These are phyloP conservation scores for Eremothecium cymbalariae DNA, from an alignment of 1,139 yeast genomes.

Conservation along the genomic window DNA sequence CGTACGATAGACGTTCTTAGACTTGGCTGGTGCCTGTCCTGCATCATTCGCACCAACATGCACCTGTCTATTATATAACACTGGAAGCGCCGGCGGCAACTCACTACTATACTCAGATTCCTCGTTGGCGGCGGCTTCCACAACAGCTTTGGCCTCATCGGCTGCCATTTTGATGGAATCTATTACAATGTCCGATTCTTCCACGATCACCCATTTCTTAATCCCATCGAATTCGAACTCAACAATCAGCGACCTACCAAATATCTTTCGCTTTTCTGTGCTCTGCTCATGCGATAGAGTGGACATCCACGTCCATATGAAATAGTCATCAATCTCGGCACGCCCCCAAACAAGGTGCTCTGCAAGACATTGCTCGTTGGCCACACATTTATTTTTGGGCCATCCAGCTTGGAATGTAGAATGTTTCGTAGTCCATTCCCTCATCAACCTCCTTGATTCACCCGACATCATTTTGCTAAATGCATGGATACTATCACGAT, in stretches of 20 bases:
- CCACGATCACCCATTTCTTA: conserved; percentile 75
- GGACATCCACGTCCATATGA: conserved; percentile 87
- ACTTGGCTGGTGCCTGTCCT: too few relatives aligned
- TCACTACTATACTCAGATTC: too few relatives aligned
- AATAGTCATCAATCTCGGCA: conserved; percentile 75
- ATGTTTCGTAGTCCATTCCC: conserved; percentile 46
- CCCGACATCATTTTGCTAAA: conserved; percentile 60
- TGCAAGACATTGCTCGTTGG: conserved; percentile 10
- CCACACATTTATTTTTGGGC: conserved; percentile 23
- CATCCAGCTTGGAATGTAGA: conserved; percentile 37
- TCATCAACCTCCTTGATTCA: conserved; percentile 64
- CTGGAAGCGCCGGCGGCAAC: too few relatives aligned
- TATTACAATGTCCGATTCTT: conserved; percentile 47
- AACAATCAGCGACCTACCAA: conserved; percentile 73
- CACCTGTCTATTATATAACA: too few relatives aligned
- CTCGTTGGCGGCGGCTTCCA: background rate
- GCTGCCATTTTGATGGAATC: conserved; percentile 30
- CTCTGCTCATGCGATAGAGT: conserved; percentile 72
- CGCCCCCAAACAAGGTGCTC: conserved; percentile 43
- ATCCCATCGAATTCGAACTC: conserved; percentile 66
- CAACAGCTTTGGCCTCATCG: background rate
- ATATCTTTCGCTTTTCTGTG: conserved; percentile 50
- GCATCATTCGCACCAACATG: too few relatives aligned
- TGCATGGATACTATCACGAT: conserved; percentile 41
- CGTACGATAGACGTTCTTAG: too few relatives aligned